Conservation (phyloP, 768 basidiomycete genomes). For the Kwoniella europaea region DNA sequence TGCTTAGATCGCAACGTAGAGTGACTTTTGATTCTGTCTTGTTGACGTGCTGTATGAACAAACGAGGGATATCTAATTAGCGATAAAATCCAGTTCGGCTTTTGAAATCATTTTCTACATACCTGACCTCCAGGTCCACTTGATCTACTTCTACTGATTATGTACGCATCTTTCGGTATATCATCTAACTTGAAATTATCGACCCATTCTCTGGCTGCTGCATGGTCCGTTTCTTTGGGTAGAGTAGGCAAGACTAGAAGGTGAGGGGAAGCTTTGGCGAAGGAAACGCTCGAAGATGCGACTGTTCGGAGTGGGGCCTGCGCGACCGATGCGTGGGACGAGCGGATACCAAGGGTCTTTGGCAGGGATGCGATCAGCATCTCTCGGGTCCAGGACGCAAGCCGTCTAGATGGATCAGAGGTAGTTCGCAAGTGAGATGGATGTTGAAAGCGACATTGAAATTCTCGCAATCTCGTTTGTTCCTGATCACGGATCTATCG, state of each 20-base stretch:
- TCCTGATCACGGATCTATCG: conserved; percentile 20
- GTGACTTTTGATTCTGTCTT: conserved; percentile 57
- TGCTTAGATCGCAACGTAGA: conserved; percentile 30
- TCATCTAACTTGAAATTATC: conserved; percentile 37
- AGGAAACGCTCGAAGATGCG: not conserved
- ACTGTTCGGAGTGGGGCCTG: not conserved
- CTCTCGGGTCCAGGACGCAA: too few species aligned
- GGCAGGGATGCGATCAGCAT: too few species aligned
- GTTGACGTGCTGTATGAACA: conserved; percentile 52
- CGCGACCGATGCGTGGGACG: too few species aligned
- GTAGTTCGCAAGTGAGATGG: not conserved
- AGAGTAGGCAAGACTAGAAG: conserved; percentile 15
- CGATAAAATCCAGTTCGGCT: too few species aligned
- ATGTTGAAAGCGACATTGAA: not conserved
- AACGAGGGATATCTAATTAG: not conserved
- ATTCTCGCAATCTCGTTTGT: not conserved
- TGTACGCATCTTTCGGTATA: conserved; percentile 47
- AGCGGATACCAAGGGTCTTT: too few species aligned
- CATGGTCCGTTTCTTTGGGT: conserved; percentile 28
- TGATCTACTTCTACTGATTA: conserved; percentile 39
- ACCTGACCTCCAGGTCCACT: conserved; percentile 57
- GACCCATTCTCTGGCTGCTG: conserved; percentile 36
- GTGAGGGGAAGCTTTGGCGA: conserved; percentile 11
- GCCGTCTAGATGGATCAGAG: too few species aligned
- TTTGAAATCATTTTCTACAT: conserved; percentile 2